Conservation (phyloP, 2,329 filamentous ascomycete genomes). For the Colletotrichum salicis region DNA sequence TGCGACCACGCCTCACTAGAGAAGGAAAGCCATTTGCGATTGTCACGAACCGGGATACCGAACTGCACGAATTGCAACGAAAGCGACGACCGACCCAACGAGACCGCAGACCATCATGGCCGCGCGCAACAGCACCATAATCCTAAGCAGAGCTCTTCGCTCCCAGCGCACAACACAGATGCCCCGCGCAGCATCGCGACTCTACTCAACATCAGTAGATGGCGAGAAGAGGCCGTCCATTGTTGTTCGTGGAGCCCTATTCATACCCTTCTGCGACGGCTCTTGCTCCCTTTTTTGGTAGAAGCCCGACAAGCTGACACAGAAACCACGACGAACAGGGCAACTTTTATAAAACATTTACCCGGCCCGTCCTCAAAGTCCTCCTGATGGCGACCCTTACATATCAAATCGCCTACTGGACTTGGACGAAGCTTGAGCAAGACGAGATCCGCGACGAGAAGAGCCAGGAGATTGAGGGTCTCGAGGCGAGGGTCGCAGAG, state of each 20-base stretch:
- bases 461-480: conserved; percentile 43
- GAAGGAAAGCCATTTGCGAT: background rate
- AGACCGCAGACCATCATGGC: conserved; percentile 16
- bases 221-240: conserved; percentile 31
- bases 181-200: background rate
- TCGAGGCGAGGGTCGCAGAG: conserved; percentile 52
- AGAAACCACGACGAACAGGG: conserved; percentile 52
- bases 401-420: conserved; percentile 81
- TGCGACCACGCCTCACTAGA: background rate
- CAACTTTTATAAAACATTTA: conserved; percentile 80
- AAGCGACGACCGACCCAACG: background rate
- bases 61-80: too few relatives aligned
- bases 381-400: conserved; percentile 80
- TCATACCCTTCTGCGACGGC: background rate
- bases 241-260: conserved; percentile 13
- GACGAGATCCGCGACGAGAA: conserved; percentile 72
- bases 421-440: conserved; percentile 79
- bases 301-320: background rate
- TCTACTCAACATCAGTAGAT: conserved; percentile 23
- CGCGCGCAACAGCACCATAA: conserved; percentile 8
- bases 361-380: conserved; percentile 77
- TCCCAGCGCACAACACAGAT: conserved; percentile 14
- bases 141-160: conserved; percentile 24
- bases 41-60: background rate
- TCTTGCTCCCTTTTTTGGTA: background rate